A percentile compares a stretch with the other conserved stretches of the same genome.
Evolutionary conservation across 2,329 filamentous ascomycete genomes (phyloP).

Genomic region (Colletotrichum paranaense): DNA sequence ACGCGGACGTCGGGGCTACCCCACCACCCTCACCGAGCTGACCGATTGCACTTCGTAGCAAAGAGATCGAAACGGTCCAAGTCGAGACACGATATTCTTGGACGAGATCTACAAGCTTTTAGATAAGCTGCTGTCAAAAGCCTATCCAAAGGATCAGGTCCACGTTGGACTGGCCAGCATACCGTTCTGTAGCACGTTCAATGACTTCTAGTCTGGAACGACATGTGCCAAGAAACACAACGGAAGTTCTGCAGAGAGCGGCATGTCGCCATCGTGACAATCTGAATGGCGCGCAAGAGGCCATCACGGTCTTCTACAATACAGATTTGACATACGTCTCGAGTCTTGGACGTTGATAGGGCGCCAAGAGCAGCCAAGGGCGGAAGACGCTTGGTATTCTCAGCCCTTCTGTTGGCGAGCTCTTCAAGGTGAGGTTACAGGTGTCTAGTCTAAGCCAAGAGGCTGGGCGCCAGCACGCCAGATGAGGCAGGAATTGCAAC

Average conservation of each 20-base stretch:
- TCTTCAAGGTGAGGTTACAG: conserved; percentile 9
- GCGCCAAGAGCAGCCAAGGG: conserved; percentile 19
- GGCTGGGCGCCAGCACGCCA: conserved; percentile 34
- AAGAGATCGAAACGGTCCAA: background rate
- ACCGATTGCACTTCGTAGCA: conserved; percentile 12
- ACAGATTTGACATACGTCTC: background rate
- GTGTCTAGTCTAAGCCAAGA: conserved; percentile 29
- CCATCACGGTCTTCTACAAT: background rate
- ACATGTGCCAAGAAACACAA: background rate
- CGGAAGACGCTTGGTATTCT: background rate
- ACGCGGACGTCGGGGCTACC: conserved; percentile 30
- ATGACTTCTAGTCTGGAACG: background rate
- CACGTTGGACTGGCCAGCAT: too few species aligned
- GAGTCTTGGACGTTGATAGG: background rate
- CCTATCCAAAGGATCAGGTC: conserved; percentile 3
- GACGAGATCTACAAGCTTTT: conserved; percentile 11
- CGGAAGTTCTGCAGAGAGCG: background rate
- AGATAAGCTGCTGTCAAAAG: conserved; percentile 1
- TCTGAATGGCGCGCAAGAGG: background rate
- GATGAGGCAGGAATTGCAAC: conserved; percentile 34
- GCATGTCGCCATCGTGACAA: background rate
- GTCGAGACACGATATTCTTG: background rate
- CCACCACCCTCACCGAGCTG: conserved; percentile 30
- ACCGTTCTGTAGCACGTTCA: background rate
- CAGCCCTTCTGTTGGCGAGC: conserved; percentile 13